Conservation (phyloP, 1,284 basidiomycete species). For the Calocybe gambosa region DNA sequence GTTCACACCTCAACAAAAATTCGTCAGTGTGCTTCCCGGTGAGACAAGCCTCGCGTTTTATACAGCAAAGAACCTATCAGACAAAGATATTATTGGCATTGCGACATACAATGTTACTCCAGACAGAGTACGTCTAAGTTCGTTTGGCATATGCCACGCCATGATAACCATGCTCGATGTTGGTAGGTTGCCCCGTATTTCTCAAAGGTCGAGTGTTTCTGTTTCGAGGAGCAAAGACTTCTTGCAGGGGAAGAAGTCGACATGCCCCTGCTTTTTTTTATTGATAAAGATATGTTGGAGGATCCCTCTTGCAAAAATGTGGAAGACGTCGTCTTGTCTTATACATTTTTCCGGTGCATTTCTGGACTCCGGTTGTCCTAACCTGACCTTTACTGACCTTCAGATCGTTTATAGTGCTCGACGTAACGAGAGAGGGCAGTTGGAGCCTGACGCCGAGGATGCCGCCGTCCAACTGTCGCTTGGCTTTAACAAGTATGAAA, state of each 20-base stretch:
- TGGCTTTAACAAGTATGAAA: slow-evolving; percentile 66
- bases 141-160: not conserved
- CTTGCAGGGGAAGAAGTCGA: slow-evolving; percentile 96
- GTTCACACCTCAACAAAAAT: slow-evolving; percentile 89
- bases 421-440: slow-evolving; percentile 72
- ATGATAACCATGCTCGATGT: not conserved
- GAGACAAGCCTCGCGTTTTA: slow-evolving; percentile 98
- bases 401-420: slow-evolving; percentile 51
- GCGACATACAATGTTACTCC: slow-evolving; percentile 98
- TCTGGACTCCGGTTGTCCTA: not conserved
- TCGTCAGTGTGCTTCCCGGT: slow-evolving; percentile 88
- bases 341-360: slow-evolving; percentile 92
- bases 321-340: slow-evolving; percentile 89
- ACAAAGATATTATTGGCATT: slow-evolving; percentile 93
- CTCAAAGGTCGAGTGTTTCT: slow-evolving; percentile 99
- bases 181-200: slow-evolving; percentile 94
- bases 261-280: slow-evolving; percentile 98
- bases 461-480: slow-evolving; percentile 70
- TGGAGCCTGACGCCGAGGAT: slow-evolving; percentile 83
- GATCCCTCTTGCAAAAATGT: slow-evolving; percentile 85
- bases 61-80: slow-evolving; percentile 83
- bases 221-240: slow-evolving; percentile 97
- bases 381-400: not conserved
- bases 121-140: slow-evolving; percentile 60
- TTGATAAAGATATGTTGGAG: slow-evolving; percentile 93